Conservation (phyloP, 2,329 filamentous ascomycete species). For the Talaromyces atroroseus region DNA sequence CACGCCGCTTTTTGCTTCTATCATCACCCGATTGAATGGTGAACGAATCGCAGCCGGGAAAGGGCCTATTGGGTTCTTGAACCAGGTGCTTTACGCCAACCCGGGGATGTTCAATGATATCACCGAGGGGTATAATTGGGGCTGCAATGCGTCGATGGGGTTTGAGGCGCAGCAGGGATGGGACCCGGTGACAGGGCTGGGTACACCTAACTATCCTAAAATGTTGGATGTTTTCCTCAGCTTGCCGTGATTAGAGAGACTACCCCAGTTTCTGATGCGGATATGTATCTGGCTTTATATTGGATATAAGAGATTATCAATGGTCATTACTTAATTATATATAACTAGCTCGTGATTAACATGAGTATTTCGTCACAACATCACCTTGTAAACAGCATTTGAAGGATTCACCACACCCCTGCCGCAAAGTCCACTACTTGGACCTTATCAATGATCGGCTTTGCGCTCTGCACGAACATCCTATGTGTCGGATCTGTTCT, state of each 20-base stretch:
- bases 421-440: slow-evolving; percentile 32
- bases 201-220: slow-evolving; percentile 20
- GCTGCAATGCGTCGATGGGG: not conserved
- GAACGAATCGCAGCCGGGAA: slow-evolving; percentile 50
- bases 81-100: slow-evolving; percentile 52
- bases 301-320: not conserved
- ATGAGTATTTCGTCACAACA: not conserved
- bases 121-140: not conserved
- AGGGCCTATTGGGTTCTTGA: slow-evolving; percentile 52
- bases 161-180: slow-evolving; percentile 20
- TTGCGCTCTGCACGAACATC: slow-evolving; percentile 48
- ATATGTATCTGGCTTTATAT: not conserved
- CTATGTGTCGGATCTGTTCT: slow-evolving; percentile 59
- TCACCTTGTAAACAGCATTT: not conserved
- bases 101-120: slow-evolving; percentile 2
- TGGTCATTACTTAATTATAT: not conserved
- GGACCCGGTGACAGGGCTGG: slow-evolving; percentile 29
- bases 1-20: slow-evolving; percentile 53
- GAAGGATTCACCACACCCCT: slow-evolving; percentile 19
- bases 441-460: slow-evolving; percentile 26
- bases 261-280: no score
- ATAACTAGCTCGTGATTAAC: not conserved
- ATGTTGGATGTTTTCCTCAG: not conserved
- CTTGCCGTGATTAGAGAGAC: not conserved
- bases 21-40: slow-evolving; percentile 60